A percentile compares a stretch with the other conserved stretches of the same genome.
Conservation (phyloP, 2,329 filamentous ascomycete species). For the Alternaria dauci region DNA sequence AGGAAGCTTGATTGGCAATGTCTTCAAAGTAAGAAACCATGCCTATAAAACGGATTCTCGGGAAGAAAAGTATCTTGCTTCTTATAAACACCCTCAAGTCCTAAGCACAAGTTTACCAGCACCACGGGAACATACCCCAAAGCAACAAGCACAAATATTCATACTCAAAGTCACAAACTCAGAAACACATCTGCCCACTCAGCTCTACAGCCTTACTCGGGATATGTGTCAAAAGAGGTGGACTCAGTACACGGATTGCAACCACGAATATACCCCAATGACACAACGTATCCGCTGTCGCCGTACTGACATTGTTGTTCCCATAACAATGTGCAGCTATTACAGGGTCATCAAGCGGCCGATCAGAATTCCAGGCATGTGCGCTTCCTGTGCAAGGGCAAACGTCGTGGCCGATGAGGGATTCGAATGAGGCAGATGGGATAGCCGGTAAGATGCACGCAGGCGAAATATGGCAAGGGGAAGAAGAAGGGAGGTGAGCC, state of each 20-base stretch:
- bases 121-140: neutral
- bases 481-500: neutral
- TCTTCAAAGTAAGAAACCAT: neutral
- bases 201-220: neutral
- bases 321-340: neutral
- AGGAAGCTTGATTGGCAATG: neutral
- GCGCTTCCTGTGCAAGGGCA: neutral
- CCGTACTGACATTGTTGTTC: neutral
- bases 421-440: constrained; percentile 1
- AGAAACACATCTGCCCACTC: neutral
- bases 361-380: constrained; percentile 5
- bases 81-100: neutral
- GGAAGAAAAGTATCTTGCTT: neutral
- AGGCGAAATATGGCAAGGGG: neutral
- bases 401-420: constrained; percentile 4
- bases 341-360: neutral
- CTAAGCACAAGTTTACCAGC: neutral
- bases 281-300: neutral
- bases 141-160: neutral
- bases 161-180: neutral
- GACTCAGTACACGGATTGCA: constrained; percentile 10
- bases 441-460: neutral
- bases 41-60: neutral
- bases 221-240: constrained; percentile 3
- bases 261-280: constrained; percentile 7